Evolutionary conservation across 805 yeast genomes (phyloP).

Genomic region (Alloascoidea hylecoeti): DNA sequence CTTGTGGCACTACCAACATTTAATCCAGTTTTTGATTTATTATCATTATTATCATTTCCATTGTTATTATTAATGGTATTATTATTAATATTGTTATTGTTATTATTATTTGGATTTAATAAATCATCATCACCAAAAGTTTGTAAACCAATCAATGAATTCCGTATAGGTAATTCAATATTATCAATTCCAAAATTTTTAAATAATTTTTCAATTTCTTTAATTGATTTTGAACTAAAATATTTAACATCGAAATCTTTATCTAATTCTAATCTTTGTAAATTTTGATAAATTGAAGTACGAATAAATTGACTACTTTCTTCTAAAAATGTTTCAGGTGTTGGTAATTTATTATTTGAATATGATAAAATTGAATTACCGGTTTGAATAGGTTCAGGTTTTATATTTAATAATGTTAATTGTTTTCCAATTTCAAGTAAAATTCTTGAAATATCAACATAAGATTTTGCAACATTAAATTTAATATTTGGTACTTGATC

Average conservation of each 20-base stretch:
- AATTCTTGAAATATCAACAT: constrained; percentile 21
- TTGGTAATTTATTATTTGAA: too few species aligned
- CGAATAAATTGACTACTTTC: constrained; percentile 21
- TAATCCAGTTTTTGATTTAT: too few species aligned
- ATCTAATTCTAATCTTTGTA: constrained; percentile 55
- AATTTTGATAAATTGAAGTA: constrained; percentile 40
- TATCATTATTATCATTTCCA: too few species aligned
- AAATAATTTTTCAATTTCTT: constrained; percentile 16
- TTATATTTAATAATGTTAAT: not conserved
- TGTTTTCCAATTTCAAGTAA: too few species aligned
- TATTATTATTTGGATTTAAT: too few species aligned
- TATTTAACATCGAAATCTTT: constrained; percentile 81
- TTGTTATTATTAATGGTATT: too few species aligned
- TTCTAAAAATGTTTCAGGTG: too few species aligned
- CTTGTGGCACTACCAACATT: too few species aligned
- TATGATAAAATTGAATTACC: too few species aligned
- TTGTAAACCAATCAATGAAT: not conserved
- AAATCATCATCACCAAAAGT: too few species aligned
- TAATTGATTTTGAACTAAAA: constrained; percentile 59
- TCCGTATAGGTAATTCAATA: not conserved
- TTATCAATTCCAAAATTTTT: not conserved
- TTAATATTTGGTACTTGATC: constrained; percentile 93
- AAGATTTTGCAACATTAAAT: constrained; percentile 89
- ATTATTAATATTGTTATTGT: too few species aligned
- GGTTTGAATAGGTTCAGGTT: not conserved